These are phyloP conservation scores for Musa schizocarpa DNA, from an alignment of 176 grass and related monocot genomes.

Conservation along the genomic window DNA sequence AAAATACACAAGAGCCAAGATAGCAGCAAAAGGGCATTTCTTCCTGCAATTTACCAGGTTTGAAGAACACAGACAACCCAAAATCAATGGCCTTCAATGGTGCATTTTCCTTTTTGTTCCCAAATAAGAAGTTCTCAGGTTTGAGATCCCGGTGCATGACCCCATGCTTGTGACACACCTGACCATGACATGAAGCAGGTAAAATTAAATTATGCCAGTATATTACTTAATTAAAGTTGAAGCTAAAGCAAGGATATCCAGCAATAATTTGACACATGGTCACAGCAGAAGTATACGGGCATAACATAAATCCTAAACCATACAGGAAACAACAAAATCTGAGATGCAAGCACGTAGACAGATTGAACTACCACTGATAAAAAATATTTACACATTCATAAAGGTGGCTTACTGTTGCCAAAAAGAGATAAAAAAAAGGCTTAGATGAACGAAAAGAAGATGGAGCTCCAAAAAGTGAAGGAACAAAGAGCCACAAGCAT, in stretches of 20 bases:
- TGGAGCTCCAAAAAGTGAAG: background rate
- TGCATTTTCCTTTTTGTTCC: conserved; percentile 9
- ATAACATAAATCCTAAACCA: too few species aligned
- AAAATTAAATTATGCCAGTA: background rate
- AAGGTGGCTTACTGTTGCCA: too few species aligned
- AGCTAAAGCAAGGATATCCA: background rate
- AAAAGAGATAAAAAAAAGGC: too few species aligned
- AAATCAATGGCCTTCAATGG: conserved; percentile 10
- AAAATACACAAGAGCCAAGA: background rate
- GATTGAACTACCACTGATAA: background rate
- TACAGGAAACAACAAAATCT: background rate
- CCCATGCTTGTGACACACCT: conserved; percentile 4
- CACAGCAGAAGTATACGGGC: too few species aligned
- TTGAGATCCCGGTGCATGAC: conserved; percentile 10
- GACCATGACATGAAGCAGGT: background rate
- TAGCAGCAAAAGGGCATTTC: background rate
- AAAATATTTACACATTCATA: background rate
- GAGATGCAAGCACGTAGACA: background rate
- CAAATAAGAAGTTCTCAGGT: conserved; percentile 7
- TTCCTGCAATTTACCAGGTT: background rate
- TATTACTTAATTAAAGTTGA: background rate
- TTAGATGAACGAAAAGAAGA: too few species aligned
- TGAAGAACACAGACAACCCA: conserved; percentile 5
- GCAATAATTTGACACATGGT: background rate
- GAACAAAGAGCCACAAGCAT: background rate